Percentiles rank a stretch among this genome's conserved stretches.
Evolutionary conservation across 2,329 filamentous ascomycete species (phyloP).

Genomic region (Alternaria sp.): DNA sequence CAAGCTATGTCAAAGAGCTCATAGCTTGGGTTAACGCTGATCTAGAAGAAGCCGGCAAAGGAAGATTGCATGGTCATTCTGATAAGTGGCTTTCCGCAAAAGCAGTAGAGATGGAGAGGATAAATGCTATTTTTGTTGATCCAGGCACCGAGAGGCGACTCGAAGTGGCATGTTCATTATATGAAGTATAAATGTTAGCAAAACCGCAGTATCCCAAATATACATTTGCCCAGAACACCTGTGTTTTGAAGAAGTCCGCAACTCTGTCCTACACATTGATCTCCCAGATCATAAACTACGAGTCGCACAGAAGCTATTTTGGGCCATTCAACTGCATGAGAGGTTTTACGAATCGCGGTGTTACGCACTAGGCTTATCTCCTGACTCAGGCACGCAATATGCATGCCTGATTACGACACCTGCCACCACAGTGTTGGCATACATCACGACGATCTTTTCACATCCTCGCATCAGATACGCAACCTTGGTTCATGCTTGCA

Average conservation of each 20-base stretch:
- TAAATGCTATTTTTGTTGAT: conserved; percentile 43
- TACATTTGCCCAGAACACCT: background rate
- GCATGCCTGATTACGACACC: conserved; percentile 12
- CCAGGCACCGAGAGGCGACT: conserved; percentile 5
- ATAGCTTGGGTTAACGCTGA: conserved; percentile 52
- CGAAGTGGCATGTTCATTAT: conserved; percentile 23
- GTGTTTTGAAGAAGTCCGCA: background rate
- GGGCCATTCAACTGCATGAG: background rate
- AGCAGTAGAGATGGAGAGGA: conserved; percentile 42
- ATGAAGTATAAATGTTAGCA: background rate
- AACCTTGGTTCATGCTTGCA: background rate
- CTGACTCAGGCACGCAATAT: conserved; percentile 13
- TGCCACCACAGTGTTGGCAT: background rate
- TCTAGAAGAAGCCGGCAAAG: conserved; percentile 26
- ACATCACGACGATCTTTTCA: background rate
- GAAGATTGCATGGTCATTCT: conserved; percentile 47
- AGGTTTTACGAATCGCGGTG: background rate
- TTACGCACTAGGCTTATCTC: background rate
- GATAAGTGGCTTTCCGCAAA: conserved; percentile 49
- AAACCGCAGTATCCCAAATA: background rate
- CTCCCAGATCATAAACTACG: too few relatives aligned
- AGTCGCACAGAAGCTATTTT: background rate
- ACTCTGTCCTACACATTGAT: background rate
- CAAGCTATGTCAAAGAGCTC: conserved; percentile 53
- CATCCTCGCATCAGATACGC: background rate